Conservation (phyloP, 2,329 filamentous ascomycete species). For the Scedosporium dehoogii region DNA sequence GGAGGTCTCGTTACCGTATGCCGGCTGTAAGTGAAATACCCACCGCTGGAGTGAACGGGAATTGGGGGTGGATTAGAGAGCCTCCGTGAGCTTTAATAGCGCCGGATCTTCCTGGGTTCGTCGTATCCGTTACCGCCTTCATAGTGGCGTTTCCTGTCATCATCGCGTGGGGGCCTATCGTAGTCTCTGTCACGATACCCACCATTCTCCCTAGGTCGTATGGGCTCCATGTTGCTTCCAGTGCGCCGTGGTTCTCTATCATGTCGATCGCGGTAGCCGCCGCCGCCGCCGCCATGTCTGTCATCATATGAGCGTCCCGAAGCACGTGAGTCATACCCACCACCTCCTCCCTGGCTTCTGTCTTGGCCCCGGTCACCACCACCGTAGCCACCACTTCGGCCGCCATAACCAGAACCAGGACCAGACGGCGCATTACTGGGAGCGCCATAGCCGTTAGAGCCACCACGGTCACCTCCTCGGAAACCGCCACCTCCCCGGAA, state of each 20-base stretch:
- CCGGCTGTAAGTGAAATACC: slow-evolving; percentile 15
- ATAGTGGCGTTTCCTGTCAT: slow-evolving; percentile 54
- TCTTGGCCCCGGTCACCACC: slow-evolving; percentile 30
- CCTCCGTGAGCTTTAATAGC: slow-evolving; percentile 36
- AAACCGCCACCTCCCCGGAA: slow-evolving; percentile 12
- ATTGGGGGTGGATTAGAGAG: slow-evolving; percentile 14
- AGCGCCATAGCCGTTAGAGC: slow-evolving; percentile 39
- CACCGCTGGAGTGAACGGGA: slow-evolving; percentile 31
- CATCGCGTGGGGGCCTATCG: slow-evolving; percentile 46
- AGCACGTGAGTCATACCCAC: slow-evolving; percentile 46
- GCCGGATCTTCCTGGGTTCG: slow-evolving; percentile 59
- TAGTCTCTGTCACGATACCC: slow-evolving; percentile 41
- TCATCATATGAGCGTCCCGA: slow-evolving; percentile 52
- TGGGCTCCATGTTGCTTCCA: slow-evolving; percentile 77
- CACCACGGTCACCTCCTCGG: slow-evolving; percentile 24
- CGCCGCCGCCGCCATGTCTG: slow-evolving; percentile 33
- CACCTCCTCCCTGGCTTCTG: slow-evolving; percentile 33
- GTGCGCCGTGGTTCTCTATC: slow-evolving; percentile 32
- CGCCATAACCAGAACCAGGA: slow-evolving; percentile 39
- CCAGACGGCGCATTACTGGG: slow-evolving; percentile 52
- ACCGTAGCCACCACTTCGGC: slow-evolving; percentile 31
- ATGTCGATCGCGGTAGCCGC: slow-evolving; percentile 15
- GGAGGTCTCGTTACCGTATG: not conserved
- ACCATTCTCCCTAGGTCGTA: slow-evolving; percentile 36
- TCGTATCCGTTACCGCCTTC: slow-evolving; percentile 76